These are phyloP conservation scores for Auxenochlorella pyrenoidosa DNA, from an alignment of 139 green algal species.

Conservation along the genomic window DNA sequence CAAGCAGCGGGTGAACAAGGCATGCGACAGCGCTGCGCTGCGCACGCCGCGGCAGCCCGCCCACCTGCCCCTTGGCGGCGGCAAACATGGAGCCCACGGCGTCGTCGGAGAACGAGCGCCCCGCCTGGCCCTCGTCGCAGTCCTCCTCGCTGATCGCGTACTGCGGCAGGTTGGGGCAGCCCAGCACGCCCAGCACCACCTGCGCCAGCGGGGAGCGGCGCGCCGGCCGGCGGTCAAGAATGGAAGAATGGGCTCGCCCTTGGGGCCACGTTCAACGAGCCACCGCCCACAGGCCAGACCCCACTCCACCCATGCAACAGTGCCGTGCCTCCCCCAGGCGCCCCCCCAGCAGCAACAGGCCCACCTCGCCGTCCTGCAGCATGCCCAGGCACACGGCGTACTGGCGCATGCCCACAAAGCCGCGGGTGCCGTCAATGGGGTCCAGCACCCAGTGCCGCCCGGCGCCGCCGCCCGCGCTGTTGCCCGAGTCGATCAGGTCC, in stretches of 20 bases:
- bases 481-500: conserved; percentile 81
- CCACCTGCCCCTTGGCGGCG: conserved; percentile 56
- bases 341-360: not conserved
- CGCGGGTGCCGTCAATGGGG: conserved; percentile 94
- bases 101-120: conserved; percentile 38
- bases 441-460: conserved; percentile 95
- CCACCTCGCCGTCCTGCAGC: conserved; percentile 77
- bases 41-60: no score
- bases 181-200: conserved; percentile 89
- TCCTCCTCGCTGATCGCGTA: conserved; percentile 63
- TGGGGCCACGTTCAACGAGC: no score
- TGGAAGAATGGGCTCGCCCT: no score
- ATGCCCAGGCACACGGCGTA: conserved; percentile 95
- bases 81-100: conserved; percentile 83
- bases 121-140: conserved; percentile 55
- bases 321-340: no score
- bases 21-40: no score
- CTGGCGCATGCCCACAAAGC: conserved; percentile 95
- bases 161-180: conserved; percentile 95
- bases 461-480: conserved; percentile 68
- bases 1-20: no score
- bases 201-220: conserved; percentile 22
- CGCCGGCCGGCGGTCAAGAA: no score
- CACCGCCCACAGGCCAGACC: no score
- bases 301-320: not conserved